Base-by-base conservation (phyloP, 352 stramenopile genomes). In the Phytopythium cucurbitacearum region DNA sequence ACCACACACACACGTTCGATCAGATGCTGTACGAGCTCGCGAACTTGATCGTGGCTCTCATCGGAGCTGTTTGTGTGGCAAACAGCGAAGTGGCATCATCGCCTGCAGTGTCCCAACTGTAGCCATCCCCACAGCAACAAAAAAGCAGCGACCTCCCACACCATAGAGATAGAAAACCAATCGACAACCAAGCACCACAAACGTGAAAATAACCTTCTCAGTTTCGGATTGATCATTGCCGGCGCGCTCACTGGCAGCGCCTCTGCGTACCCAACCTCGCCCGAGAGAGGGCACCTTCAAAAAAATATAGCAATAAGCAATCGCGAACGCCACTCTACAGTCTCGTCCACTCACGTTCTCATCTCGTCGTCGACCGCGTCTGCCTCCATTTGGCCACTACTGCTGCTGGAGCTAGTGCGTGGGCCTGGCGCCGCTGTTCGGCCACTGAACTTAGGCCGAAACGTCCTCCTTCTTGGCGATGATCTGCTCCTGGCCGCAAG, bases 401-500 rank as follows among this genome's bases (percentile, higher is more conserved):
- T 38, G 48, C 48, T 54, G 48, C 48, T 38, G 7, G 37, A 11
- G 37, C 34, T 16, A 15, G 9, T 15, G 44, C 28, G 28, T n/a
- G 44, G 21, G 7, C 44, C 9, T 33, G 41, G 41, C 42, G 50
- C 16, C 13, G 35, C 10, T 7, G 11, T 10, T 7, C 16, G 34
- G 47, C 21, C 40, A 10, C n/a, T 36, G 10, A 52, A 54, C 50
- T 83, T 84, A 85, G 21, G 64, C 63, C 45, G 54, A 65, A 50
- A 79, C 74, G 80, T 94, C 85, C 71, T 98, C 92, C 87, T 98
- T 98, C 93, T 99, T 99, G 55, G 89, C 82, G 74, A 99, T 89
- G 66, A 99, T 94, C 82, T 99, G 95, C 84, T 99, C 96, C 71
- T 91, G 97, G 67, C 96, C 97, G 69, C 98, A 98, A 59, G 97